Percentiles rank a stretch among this genome's conserved stretches.
Evolutionary conservation across 345 rosid genomes (phyloP).

Genomic region (Melastoma malabathricum): DNA sequence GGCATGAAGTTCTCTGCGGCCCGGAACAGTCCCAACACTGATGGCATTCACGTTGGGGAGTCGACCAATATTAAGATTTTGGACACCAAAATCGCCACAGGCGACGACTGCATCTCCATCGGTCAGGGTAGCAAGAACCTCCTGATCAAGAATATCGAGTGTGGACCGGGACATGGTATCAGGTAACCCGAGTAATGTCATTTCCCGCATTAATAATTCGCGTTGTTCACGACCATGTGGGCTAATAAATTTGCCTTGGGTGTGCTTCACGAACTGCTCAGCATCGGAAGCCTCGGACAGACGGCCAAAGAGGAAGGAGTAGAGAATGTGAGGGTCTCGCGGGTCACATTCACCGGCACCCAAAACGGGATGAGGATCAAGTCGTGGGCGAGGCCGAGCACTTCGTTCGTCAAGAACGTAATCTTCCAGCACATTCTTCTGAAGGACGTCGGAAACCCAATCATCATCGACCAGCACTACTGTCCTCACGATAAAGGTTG

Average conservation of each 20-base stretch:
- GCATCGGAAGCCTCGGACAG: conserved; percentile 20
- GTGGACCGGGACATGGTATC: conserved; percentile 35
- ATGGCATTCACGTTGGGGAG: conserved; percentile 19
- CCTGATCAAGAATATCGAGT: conserved; percentile 16
- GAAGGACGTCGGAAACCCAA: conserved; percentile 23
- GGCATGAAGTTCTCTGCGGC: conserved; percentile 15
- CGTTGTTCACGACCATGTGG: not conserved
- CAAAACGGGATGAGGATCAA: no score
- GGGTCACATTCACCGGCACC: conserved; percentile 11
- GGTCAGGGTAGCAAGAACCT: conserved; percentile 21
- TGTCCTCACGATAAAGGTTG: conserved; percentile 47
- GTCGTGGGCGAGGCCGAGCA: no score
- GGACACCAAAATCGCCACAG: conserved; percentile 19
- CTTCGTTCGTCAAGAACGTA: conserved; percentile 14
- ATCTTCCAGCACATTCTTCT: conserved; percentile 16
- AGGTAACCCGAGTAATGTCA: conserved; percentile 8
- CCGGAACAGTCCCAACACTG: conserved; percentile 25
- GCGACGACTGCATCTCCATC: conserved; percentile 27
- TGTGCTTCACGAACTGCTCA: not conserved
- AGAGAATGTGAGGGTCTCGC: conserved; percentile 16
- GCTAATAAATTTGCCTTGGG: not conserved
- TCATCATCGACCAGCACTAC: conserved; percentile 55
- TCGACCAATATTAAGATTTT: conserved; percentile 15
- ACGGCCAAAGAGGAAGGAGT: conserved; percentile 12
- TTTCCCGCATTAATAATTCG: not conserved